Evolutionary conservation across 2,329 filamentous ascomycete genomes (phyloP).

Genomic region (Thelonectria olida): DNA sequence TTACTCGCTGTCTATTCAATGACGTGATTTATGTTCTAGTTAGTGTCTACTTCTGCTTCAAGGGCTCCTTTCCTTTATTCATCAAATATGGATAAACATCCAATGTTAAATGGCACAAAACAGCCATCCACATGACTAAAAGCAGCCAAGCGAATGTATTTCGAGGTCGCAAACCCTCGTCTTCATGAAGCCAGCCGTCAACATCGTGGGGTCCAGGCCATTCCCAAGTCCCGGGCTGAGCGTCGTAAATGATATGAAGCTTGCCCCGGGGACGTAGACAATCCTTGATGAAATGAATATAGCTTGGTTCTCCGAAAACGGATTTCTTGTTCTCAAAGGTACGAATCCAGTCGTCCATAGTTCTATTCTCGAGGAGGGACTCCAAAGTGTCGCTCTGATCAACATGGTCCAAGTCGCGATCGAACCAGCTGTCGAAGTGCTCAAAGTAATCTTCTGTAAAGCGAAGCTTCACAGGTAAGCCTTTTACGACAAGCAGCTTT

Average conservation of each 20-base stretch:
- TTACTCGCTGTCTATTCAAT: too few species aligned
- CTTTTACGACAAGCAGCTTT: conserved; percentile 22
- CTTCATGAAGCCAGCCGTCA: neutral
- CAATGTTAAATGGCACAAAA: too few species aligned
- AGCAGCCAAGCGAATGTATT: too few species aligned
- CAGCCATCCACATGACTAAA: too few species aligned
- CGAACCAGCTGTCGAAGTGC: neutral
- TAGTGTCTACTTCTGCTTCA: too few species aligned
- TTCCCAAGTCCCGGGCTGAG: neutral
- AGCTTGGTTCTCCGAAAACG: neutral
- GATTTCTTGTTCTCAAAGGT: conserved; percentile 4
- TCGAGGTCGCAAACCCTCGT: too few species aligned
- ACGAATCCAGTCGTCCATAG: conserved; percentile 1
- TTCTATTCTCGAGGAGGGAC: neutral
- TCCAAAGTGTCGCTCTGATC: neutral
- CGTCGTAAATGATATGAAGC: conserved; percentile 13
- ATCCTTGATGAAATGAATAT: conserved; percentile 11
- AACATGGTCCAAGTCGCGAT: neutral
- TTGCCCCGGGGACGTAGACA: conserved; percentile 23
- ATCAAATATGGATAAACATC: too few species aligned
- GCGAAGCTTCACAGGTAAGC: neutral
- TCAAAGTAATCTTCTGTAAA: neutral
- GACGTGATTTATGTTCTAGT: too few species aligned
- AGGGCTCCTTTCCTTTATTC: too few species aligned
- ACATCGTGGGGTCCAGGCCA: neutral